Base-by-base conservation (phyloP, 331 rosid species). In the Malus hybrid region DNA sequence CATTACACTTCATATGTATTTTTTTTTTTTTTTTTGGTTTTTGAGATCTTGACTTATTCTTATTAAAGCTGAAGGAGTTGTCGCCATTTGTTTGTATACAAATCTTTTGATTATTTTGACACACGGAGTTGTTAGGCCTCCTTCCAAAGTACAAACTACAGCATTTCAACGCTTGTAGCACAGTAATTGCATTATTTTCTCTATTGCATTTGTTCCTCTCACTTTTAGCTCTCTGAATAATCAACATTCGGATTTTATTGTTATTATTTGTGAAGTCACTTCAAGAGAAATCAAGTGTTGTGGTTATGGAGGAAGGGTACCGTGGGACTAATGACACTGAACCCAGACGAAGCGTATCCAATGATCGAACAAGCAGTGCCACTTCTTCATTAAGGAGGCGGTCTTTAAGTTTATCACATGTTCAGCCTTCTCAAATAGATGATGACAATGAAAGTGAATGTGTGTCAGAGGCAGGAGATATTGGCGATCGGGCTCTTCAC, bases 381-480 rank as follows among this genome's bases (percentile, higher is more conserved):
- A 70, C 65, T 67, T 82, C 88, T 72, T 88, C 92, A 9, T 77
- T 77, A 6, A 84, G 91, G 66, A 86, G 81, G 73, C 82, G 75
- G 59, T 91, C 97, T 4, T 69, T 87, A 18, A 85, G 89, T 70
- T 71, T 84, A 16, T 75, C 88, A 14, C 82, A 83, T 54, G 76
- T 73, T 57, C 69, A 27, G 13, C 82, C 85, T 42, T 56, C 72
- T 29, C 83, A 63, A 27, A 54, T 68, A 50, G 90, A 85, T 20
- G 71, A 84, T 70, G 84, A 83, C 34, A 74, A 20, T 28, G 91
- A 85, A 44, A 65, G 71, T 15, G 98, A 82, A 55, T 71, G 48
- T 65, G 93, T 87, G 63, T 90, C 99, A 34, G 93, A 94, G 85
- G 97, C 90, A 4, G 99, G 99, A n/a, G 99, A 94, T 44, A 88